Evolutionary conservation across 352 stramenopile genomes (phyloP), one percentile per base, ranked within the genome.

Genomic region (Phytopythium montanum): DNA sequence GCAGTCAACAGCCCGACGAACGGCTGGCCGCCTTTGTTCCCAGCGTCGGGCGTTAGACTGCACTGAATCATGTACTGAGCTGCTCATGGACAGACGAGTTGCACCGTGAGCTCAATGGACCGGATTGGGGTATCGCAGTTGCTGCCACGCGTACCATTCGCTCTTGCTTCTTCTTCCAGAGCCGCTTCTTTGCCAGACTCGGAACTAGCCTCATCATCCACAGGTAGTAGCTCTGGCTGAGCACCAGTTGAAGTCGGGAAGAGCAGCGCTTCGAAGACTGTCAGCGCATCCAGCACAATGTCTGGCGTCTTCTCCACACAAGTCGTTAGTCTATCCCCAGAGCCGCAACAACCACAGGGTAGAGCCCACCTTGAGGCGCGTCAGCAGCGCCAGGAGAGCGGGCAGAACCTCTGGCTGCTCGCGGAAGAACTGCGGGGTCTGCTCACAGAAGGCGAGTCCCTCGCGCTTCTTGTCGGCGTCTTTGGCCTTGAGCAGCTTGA

Each of bases 401-500:
- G 77, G 61, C 2, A 88, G 59, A 25, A 88, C 80, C 5, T 89
- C 77, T 3, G 72, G 54, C 25, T 92, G 71, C 7, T 86, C 69
- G 0, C 66, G 68, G 36, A 92, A 72, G 55, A 90, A 92, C 29
- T 56, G 51, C 18, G 81, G 70, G 45, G 87, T 70, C 44, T 83
- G 65, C 3, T 61, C 66, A 28, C 78, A 88, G 56, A 81, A 88
- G 19, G 56, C 66, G 13, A 85, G 54, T 0, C 69, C 79, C n/a
- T 88, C 78, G 13, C 75, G 67, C 34, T 88, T 92, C 63, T 87
- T 92, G 49, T 39, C 68, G 0, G 64, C 38, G 56, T 92, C 79
- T 71, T 88, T 92, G n/a, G 72, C 59, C 53, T 88, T 90, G 19
- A 92, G 65, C 33, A 74, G 72, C 59, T 87, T 88, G 56, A 64